Base-by-base conservation (phyloP, 306 rosid genomes). In the Geum urbanum region DNA sequence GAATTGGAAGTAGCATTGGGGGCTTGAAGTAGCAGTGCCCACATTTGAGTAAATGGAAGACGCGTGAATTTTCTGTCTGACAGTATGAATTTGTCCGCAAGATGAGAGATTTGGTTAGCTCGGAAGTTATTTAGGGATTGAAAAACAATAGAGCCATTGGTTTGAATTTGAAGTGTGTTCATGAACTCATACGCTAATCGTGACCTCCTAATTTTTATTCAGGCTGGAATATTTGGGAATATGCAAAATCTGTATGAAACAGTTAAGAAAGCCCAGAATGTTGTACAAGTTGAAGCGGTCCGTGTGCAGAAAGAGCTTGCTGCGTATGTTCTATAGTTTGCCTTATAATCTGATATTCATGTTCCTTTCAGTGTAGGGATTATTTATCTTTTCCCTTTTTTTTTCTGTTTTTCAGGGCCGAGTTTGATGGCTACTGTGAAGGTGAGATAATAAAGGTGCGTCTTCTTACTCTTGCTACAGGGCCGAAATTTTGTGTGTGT, bases 231-330 rank as follows among this genome's bases (percentile, higher is more conserved):
- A 52, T 67, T 89, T 7, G 91, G 92, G 49, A 87, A 87, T 80
- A 92, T 87, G 96, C 95, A 83, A 80, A 88, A 87, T 66, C 87
- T 92, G 20, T 87, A 77, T 18, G 96, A 89, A 54, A 87, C 88
- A 20, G 95, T 89, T 76, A 86, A 88, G 91, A 86, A 90, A 70
- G 98, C 95, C 5, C 95, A 89, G 52, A 86, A 77, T 83, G 95
- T 90, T 75, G 91, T 92, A 83, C 97, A 88, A 85, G 85, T 88
- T 66, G 98, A 92, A 72, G 89, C 97, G 39, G 87, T 77, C 74
- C 80, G 87, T n/a, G 96, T 89, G 71, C 92, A 90, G 81, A 89
- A 92, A 80, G 92, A 90, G 80, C 91, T 90, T 73, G 91, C 91
- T 50, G 88, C 22, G 87, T 92, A 86, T 74, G 89, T 46, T 46